phyloP scores from a whole-genome alignment of 805 yeast genomes.

The Starmerella ratchasimensis region DNA sequence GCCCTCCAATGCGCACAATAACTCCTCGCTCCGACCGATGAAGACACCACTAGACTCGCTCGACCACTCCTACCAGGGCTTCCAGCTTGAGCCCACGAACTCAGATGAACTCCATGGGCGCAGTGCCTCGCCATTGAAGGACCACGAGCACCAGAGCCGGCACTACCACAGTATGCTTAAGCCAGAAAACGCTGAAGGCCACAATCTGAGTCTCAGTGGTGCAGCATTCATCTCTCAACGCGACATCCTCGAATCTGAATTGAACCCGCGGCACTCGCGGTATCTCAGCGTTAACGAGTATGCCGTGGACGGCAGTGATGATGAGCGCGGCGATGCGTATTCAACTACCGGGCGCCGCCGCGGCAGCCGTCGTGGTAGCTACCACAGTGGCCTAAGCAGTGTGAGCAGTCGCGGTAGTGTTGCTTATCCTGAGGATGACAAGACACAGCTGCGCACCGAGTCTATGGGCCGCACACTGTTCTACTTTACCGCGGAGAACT shows the following conservation, averaged over 20 bases:
- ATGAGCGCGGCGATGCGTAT: neutral
- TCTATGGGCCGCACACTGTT: constrained; percentile 20
- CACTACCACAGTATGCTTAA: too few relatives aligned
- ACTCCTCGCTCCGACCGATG: too few relatives aligned
- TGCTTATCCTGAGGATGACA: neutral
- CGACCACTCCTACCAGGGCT: too few relatives aligned
- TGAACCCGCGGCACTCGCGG: neutral
- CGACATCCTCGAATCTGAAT: constrained; percentile 6
- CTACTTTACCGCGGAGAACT: constrained; percentile 7
- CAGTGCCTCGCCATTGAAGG: too few relatives aligned
- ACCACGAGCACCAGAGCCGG: too few relatives aligned
- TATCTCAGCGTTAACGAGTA: neutral
- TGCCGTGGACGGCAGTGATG: neutral
- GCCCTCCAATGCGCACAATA: too few relatives aligned
- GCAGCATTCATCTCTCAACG: constrained; percentile 11
- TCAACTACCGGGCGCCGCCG: too few relatives aligned
- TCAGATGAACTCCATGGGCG: too few relatives aligned
- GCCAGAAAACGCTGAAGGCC: neutral
- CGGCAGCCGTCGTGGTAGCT: neutral
- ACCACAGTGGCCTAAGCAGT: neutral
- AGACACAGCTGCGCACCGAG: neutral
- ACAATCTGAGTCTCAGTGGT: constrained; percentile 9
- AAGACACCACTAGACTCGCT: too few relatives aligned
- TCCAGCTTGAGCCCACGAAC: too few relatives aligned
- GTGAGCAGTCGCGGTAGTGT: too few relatives aligned